Evolutionary conservation across 148 eudicot species (phyloP).

Genomic region (Fagopyrum tataricum): DNA sequence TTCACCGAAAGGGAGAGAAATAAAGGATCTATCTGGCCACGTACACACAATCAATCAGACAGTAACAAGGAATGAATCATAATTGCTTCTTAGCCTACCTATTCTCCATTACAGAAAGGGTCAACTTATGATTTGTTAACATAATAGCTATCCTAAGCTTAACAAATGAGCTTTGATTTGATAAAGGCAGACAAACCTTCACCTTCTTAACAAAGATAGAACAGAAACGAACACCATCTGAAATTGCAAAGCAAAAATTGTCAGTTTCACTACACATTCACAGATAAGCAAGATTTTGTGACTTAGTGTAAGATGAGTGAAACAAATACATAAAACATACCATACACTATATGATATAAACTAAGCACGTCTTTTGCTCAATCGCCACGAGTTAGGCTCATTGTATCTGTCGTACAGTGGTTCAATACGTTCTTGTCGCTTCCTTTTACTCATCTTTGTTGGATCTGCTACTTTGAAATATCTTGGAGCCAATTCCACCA

Average conservation of each 20-base stretch:
- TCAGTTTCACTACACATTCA: neutral
- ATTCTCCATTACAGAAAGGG: neutral
- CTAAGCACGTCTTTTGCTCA: conserved; percentile 81
- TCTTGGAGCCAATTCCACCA: conserved; percentile 82
- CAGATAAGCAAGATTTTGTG: neutral
- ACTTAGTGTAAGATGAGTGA: neutral
- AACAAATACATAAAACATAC: neutral
- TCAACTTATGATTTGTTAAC: neutral
- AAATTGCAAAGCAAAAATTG: neutral
- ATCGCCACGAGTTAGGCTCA: conserved; percentile 96
- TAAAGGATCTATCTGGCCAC: neutral
- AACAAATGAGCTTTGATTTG: neutral
- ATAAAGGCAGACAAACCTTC: neutral
- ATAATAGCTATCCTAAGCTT: neutral
- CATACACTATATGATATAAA: neutral
- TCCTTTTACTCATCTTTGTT: conserved; percentile 88
- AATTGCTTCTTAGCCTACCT: neutral
- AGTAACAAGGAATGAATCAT: neutral
- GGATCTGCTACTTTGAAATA: conserved; percentile 91
- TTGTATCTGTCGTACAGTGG: conserved; percentile 93
- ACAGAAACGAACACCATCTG: neutral
- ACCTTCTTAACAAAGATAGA: neutral
- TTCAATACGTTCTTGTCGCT: conserved; percentile 91
- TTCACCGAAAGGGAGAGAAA: neutral
- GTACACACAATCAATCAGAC: neutral